Evolutionary conservation across 768 basidiomycete species (phyloP).

Genomic region (Termitomyces bulborhizus): DNA sequence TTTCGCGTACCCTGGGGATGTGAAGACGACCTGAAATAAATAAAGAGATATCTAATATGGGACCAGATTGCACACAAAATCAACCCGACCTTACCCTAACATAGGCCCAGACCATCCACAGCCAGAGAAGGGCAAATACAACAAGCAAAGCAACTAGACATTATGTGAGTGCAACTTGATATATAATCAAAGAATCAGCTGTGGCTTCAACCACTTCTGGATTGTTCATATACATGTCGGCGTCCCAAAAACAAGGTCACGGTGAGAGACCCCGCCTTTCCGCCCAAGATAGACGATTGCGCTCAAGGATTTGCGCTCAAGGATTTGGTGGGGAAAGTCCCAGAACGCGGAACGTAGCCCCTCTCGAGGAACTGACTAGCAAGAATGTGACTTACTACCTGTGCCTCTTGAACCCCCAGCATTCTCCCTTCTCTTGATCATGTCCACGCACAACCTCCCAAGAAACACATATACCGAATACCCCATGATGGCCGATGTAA

Average conservation of each 20-base stretch:
- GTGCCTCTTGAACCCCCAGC: conserved; percentile 42
- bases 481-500: conserved; percentile 54
- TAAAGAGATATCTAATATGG: neutral
- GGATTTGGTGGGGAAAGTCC: no score
- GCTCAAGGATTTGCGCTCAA: no score
- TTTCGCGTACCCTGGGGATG: conserved; percentile 62
- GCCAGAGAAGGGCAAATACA: conserved; percentile 53
- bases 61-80: neutral
- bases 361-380: neutral
- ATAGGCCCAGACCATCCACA: conserved; percentile 82
- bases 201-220: neutral
- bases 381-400: conserved; percentile 55
- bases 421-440: conserved; percentile 43
- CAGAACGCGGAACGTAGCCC: neutral
- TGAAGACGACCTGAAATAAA: conserved; percentile 47
- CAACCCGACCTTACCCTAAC: conserved; percentile 39
- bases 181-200: neutral
- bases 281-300: no score
- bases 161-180: neutral
- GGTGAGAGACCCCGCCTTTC: no score
- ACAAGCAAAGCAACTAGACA: conserved; percentile 60
- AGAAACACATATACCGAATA: conserved; percentile 79
- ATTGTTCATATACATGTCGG: neutral
- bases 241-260: neutral
- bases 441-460: conserved; percentile 61